These are phyloP conservation scores for Metschnikowia reukaufii DNA, from an alignment of 805 yeast genomes.

Conservation along the genomic window DNA sequence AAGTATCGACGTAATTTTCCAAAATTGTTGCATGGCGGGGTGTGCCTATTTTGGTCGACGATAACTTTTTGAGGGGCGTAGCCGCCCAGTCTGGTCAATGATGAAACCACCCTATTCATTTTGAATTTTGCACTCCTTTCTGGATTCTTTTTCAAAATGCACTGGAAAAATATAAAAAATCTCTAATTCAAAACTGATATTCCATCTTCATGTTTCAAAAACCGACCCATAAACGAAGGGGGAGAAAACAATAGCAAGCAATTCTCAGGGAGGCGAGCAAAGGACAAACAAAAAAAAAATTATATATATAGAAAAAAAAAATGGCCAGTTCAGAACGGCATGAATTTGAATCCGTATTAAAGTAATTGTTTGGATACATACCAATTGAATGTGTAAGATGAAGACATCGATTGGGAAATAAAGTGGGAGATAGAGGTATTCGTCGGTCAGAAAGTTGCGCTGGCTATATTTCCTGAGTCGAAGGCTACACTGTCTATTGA, in stretches of 20 bases:
- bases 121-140: too few relatives aligned
- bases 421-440: not conserved
- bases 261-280: not conserved
- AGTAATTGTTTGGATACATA: conserved; percentile 23
- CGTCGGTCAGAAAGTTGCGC: conserved; percentile 4
- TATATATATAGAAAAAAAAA: not conserved
- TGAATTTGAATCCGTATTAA: too few relatives aligned
- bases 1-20: too few relatives aligned
- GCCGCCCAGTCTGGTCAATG: too few relatives aligned
- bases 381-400: conserved; percentile 41
- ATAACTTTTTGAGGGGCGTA: too few relatives aligned
- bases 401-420: conserved; percentile 25
- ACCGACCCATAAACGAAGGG: not conserved
- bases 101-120: too few relatives aligned
- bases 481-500: conserved; percentile 3
- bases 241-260: conserved; percentile 2
- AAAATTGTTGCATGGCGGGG: too few relatives aligned
- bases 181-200: not conserved
- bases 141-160: too few relatives aligned
- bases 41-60: too few relatives aligned
- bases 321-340: too few relatives aligned
- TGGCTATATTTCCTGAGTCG: conserved; percentile 5
- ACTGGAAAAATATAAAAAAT: too few relatives aligned
- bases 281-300: not conserved
- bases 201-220: not conserved